phyloP scores from a whole-genome alignment of 1,284 basidiomycete genomes.

The Laetiporus sulphureus region DNA sequence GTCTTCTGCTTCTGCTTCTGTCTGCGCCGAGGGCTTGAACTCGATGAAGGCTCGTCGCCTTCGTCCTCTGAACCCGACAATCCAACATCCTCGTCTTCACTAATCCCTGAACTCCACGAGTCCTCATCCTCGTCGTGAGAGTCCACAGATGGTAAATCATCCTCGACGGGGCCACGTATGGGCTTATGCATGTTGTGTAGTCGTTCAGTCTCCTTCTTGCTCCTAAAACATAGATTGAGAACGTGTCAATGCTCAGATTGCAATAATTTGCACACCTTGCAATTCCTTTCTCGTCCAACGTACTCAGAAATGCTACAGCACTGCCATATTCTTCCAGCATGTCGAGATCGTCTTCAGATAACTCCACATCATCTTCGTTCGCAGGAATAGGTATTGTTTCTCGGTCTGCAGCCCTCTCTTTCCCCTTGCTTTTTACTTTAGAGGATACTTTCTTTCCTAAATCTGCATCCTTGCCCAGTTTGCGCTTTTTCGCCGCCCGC shows the following conservation, averaged over 20 bases:
- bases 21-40: constrained; percentile 13
- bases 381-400: constrained; percentile 57
- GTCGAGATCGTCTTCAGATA: constrained; percentile 60
- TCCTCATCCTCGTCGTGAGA: constrained; percentile 54
- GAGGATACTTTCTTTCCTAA: constrained; percentile 10
- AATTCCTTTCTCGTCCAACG: constrained; percentile 65
- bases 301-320: constrained; percentile 50
- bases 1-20: constrained; percentile 16
- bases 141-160: constrained; percentile 60
- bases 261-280: constrained; percentile 43
- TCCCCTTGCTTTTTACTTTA: constrained; percentile 38
- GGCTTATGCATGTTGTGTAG: constrained; percentile 61
- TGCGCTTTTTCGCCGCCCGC: constrained; percentile 32
- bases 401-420: constrained; percentile 55
- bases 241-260: neutral
- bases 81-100: constrained; percentile 25
- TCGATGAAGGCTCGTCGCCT: constrained; percentile 8
- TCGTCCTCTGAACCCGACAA: constrained; percentile 10
- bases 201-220: constrained; percentile 67
- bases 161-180: constrained; percentile 33
- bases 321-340: constrained; percentile 54
- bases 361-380: constrained; percentile 36
- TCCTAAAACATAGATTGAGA: constrained; percentile 40
- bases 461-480: constrained; percentile 20
- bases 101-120: constrained; percentile 45